Conservation (phyloP, 1,284 basidiomycete species). For the Volvariella volvacea region DNA sequence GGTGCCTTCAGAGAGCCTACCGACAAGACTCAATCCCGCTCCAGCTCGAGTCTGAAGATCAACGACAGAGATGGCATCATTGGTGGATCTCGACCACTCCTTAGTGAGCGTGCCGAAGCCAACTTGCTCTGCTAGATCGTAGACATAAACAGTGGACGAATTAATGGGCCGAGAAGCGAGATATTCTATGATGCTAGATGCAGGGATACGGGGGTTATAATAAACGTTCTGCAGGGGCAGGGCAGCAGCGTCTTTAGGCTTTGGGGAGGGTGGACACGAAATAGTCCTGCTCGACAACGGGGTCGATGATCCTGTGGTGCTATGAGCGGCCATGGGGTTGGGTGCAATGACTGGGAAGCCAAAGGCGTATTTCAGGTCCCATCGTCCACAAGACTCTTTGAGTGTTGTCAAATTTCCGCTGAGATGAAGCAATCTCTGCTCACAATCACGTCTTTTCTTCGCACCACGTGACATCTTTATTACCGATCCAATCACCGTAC, state of each 20-base stretch:
- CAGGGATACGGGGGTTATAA: constrained; percentile 39
- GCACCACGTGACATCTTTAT: constrained; percentile 20
- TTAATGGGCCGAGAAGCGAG: constrained; percentile 46
- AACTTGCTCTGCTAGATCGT: constrained; percentile 74
- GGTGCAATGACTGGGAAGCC: constrained; percentile 13
- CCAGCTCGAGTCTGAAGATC: constrained; percentile 82
- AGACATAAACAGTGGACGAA: constrained; percentile 69
- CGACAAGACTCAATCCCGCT: constrained; percentile 79
- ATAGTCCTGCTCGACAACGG: constrained; percentile 26
- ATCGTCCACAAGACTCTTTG: constrained; percentile 4
- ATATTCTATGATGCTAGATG: constrained; percentile 62
- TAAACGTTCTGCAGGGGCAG: constrained; percentile 18
- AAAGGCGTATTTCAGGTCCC: constrained; percentile 5
- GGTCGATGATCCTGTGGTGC: constrained; percentile 28
- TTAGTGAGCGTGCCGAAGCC: constrained; percentile 71
- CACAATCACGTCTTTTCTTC: constrained; percentile 31
- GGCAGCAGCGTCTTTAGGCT: constrained; percentile 3
- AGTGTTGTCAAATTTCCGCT: constrained; percentile 4
- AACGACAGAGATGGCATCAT: constrained; percentile 49
- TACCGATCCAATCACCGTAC: no score
- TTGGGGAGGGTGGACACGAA: constrained; percentile 23
- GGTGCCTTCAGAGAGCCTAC: constrained; percentile 74
- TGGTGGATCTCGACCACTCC: constrained; percentile 41
- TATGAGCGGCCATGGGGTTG: constrained; percentile 6
- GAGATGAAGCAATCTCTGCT: constrained; percentile 29